Percentiles rank a stretch among this genome's conserved stretches.
Conservation (phyloP, 2,329 filamentous ascomycete species). For the Chaetomiaceae sp. region DNA sequence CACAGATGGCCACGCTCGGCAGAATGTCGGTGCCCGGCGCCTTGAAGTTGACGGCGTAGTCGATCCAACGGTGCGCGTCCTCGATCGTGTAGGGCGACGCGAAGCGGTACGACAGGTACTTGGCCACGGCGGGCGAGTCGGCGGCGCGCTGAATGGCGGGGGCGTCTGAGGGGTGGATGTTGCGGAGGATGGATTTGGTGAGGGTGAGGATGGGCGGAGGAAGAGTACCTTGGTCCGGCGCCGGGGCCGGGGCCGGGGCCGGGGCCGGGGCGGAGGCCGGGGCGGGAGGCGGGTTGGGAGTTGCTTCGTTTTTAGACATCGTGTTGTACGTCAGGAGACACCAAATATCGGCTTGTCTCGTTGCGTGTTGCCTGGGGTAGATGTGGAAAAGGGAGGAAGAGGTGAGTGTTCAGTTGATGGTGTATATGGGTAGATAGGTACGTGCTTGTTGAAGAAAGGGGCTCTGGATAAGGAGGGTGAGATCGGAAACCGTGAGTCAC, state of each 20-base stretch:
- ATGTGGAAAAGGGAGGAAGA: not conserved
- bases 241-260: not conserved
- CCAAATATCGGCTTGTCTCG: too few relatives aligned
- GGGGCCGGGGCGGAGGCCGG: not conserved
- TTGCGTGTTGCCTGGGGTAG: too few relatives aligned
- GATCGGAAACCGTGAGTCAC: not conserved
- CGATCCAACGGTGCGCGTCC: conserved; percentile 38
- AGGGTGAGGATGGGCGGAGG: conserved; percentile 31
- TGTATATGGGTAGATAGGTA: too few relatives aligned
- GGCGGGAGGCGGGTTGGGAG: not conserved
- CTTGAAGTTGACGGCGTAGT: conserved; percentile 15
- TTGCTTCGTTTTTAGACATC: not conserved
- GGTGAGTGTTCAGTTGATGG: too few relatives aligned
- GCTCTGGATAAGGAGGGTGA: too few relatives aligned
- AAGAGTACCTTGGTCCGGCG: conserved; percentile 4
- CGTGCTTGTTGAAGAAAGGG: too few relatives aligned
- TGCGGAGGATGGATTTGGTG: conserved; percentile 37
- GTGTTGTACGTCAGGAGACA: too few relatives aligned
- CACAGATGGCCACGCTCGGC: conserved; percentile 24
- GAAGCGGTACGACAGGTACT: conserved; percentile 42
- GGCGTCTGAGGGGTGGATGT: conserved; percentile 38
- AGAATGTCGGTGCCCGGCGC: conserved; percentile 18
- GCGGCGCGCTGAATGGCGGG: conserved; percentile 32
- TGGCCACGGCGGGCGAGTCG: conserved; percentile 37
- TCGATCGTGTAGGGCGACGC: conserved; percentile 43